A percentile compares a stretch with the other conserved stretches of the same genome.
Evolutionary conservation across 805 yeast species (phyloP).

Genomic region (Suhomyces sp.): DNA sequence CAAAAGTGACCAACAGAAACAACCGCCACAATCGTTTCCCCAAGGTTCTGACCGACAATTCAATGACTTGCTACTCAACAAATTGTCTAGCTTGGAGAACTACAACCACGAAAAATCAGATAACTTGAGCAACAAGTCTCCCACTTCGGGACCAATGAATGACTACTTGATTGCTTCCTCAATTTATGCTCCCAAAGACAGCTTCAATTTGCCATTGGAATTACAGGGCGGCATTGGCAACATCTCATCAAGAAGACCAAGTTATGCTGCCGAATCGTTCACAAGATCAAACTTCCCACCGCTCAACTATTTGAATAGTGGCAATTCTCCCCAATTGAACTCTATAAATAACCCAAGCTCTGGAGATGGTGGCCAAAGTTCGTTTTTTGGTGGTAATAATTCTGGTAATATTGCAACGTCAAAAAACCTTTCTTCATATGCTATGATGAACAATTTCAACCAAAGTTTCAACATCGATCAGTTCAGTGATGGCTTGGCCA

Average conservation of each 20-base stretch:
- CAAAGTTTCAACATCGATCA: constrained; percentile 22
- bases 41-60: constrained; percentile 8
- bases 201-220: constrained; percentile 53
- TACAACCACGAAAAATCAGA: constrained; percentile 4
- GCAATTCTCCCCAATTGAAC: constrained; percentile 1
- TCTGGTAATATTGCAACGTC: constrained; percentile 6
- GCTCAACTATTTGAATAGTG: constrained; percentile 5
- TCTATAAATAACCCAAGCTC: not conserved
- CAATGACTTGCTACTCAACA: constrained; percentile 22
- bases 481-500: constrained; percentile 28
- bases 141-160: constrained; percentile 8
- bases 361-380: not conserved
- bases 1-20: not conserved
- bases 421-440: constrained; percentile 23
- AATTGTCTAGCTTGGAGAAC: constrained; percentile 18
- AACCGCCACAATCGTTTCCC: not conserved
- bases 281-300: constrained; percentile 32
- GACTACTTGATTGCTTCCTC: constrained; percentile 5
- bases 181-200: constrained; percentile 17
- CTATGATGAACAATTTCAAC: constrained; percentile 28
- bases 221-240: constrained; percentile 63
- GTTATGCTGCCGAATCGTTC: constrained; percentile 66
- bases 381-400: constrained; percentile 4
- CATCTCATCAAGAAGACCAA: constrained; percentile 67
- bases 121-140: constrained; percentile 8